A percentile compares a stretch with the other conserved stretches of the same genome.
Conservation (phyloP, 2,329 filamentous ascomycete species). For the Penicillium sp. region DNA sequence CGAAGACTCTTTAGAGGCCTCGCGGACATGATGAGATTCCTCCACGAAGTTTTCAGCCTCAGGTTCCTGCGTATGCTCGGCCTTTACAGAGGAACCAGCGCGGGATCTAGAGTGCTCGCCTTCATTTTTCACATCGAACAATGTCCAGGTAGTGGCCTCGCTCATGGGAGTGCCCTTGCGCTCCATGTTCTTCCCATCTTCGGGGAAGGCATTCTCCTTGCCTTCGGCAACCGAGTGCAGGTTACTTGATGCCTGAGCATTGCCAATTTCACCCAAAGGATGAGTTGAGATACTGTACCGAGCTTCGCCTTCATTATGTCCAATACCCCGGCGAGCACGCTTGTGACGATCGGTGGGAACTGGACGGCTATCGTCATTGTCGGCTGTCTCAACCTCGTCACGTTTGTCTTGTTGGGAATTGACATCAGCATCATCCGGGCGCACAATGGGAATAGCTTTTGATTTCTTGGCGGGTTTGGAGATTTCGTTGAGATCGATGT, state of each 20-base stretch:
- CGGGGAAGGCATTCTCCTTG: conserved; percentile 35
- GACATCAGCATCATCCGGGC: conserved; percentile 53
- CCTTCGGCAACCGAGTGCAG: conserved; percentile 30
- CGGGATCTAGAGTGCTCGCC: conserved; percentile 46
- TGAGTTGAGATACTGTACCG: conserved; percentile 57
- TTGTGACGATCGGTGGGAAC: conserved; percentile 67
- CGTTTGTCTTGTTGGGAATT: conserved; percentile 34
- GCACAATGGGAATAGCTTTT: conserved; percentile 77
- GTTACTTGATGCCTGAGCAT: conserved; percentile 25
- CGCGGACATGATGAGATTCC: conserved; percentile 11
- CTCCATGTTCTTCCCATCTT: conserved; percentile 33
- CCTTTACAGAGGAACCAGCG: conserved; percentile 44
- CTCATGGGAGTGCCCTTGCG: conserved; percentile 30
- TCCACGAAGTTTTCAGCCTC: conserved; percentile 12
- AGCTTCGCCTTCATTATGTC: conserved; percentile 66
- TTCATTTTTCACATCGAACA: conserved; percentile 55
- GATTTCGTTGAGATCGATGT: conserved; percentile 58
- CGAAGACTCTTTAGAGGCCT: conserved; percentile 18
- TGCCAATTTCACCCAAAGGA: conserved; percentile 31
- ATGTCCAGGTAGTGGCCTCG: conserved; percentile 49
- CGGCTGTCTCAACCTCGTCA: conserved; percentile 35
- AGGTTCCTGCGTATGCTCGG: conserved; percentile 9
- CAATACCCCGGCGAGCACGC: conserved; percentile 60
- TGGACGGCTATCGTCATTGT: conserved; percentile 57
- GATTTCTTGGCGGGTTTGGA: conserved; percentile 63